Evolutionary conservation across 257 asterid genomes (phyloP).

Genomic region (Solanum acaule): DNA sequence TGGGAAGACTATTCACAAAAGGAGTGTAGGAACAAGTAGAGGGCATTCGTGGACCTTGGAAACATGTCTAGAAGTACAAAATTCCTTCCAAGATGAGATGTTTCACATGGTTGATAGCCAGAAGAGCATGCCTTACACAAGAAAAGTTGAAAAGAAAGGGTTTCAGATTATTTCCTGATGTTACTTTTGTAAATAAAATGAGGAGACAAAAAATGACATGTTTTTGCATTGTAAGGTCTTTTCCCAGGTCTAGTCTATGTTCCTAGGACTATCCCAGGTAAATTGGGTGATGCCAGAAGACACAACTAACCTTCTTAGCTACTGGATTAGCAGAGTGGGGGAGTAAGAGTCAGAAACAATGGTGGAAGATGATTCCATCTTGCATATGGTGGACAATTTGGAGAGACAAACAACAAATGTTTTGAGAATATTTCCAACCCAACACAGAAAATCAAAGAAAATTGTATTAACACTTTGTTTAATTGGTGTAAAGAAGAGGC

Average conservation of each 20-base stretch:
- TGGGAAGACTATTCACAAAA: neutral
- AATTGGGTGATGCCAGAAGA: neutral
- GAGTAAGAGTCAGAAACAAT: neutral
- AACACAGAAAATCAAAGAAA: neutral
- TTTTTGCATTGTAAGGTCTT: neutral
- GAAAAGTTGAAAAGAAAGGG: neutral
- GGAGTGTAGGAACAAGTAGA: neutral
- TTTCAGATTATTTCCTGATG: neutral
- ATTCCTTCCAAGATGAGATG: neutral
- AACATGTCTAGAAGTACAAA: neutral
- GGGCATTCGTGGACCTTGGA: neutral
- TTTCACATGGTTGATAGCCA: neutral
- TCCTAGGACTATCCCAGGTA: neutral
- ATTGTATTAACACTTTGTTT: neutral
- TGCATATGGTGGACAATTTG: neutral
- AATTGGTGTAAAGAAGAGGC: neutral
- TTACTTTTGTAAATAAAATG: too few species aligned
- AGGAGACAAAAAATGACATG: neutral
- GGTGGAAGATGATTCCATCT: neutral
- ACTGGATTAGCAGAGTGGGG: neutral
- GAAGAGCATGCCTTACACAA: neutral
- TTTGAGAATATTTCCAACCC: neutral
- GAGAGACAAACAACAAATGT: neutral
- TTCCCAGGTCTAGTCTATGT: neutral
- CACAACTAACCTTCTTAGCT: too few species aligned